A percentile compares a stretch with the other conserved stretches of the same genome.
Conservation (phyloP, 2,329 filamentous ascomycete species). For the Saccharata proteae region DNA sequence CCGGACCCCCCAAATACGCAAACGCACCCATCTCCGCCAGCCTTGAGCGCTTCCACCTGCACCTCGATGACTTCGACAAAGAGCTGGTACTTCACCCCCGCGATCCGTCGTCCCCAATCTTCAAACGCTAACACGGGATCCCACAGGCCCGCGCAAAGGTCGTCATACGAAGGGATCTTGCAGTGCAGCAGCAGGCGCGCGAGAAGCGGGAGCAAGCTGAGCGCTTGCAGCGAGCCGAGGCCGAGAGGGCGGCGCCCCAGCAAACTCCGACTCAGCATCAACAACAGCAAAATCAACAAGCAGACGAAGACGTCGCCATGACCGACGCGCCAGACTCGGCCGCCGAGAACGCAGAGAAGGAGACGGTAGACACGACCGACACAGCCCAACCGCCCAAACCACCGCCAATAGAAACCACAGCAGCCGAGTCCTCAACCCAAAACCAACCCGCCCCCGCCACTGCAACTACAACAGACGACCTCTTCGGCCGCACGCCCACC, state of each 20-base stretch:
- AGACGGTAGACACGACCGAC: conserved; percentile 16
- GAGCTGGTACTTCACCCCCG: conserved; percentile 34
- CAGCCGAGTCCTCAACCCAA: conserved; percentile 7
- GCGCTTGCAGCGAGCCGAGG: conserved; percentile 10
- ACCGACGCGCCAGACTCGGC: conserved; percentile 1
- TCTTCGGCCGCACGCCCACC: conserved; percentile 20
- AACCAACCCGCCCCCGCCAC: conserved; percentile 2
- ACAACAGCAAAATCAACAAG: no score
- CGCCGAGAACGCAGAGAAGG: conserved; percentile 11
- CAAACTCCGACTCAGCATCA: background rate
- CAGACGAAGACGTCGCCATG: conserved; percentile 7
- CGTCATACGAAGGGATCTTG: conserved; percentile 24
- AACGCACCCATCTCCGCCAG: conserved; percentile 30
- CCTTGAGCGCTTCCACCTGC: conserved; percentile 33
- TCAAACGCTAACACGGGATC: background rate
- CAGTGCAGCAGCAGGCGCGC: conserved; percentile 22
- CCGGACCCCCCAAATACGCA: conserved; percentile 26
- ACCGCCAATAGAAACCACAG: conserved; percentile 11
- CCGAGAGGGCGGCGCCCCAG: conserved; percentile 1
- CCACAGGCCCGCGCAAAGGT: conserved; percentile 17
- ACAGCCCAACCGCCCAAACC: conserved; percentile 5
- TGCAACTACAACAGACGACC: conserved; percentile 14
- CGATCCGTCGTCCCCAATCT: background rate
- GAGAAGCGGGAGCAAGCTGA: conserved; percentile 22
- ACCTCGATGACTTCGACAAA: conserved; percentile 39